Percentiles rank a stretch among this genome's conserved stretches.
phyloP scores from a whole-genome alignment of 352 stramenopile genomes.

The Phytophthora palmivora region DNA sequence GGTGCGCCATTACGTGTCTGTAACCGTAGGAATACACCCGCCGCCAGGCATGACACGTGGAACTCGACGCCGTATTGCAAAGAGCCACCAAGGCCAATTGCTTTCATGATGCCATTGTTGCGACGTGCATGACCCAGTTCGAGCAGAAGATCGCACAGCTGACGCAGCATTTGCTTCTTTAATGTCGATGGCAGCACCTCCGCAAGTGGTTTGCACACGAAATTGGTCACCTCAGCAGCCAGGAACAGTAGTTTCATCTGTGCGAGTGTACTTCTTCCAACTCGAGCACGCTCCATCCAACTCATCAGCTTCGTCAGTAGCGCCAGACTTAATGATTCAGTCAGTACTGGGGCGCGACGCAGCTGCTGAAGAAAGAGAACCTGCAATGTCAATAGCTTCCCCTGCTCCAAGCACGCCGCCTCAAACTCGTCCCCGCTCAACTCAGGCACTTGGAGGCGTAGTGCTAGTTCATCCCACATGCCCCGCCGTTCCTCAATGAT shows the following conservation, averaged over 20 bases:
- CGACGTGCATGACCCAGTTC: conserved; percentile 69
- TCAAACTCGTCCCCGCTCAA: conserved; percentile 87
- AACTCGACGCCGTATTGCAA: conserved; percentile 83
- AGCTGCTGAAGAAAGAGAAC: conserved; percentile 84
- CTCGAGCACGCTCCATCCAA: conserved; percentile 77
- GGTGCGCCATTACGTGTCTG: conserved; percentile 78
- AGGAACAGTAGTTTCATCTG: conserved; percentile 88
- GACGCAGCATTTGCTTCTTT: conserved; percentile 85
- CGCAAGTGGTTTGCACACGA: conserved; percentile 66
- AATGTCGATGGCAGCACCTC: conserved; percentile 61
- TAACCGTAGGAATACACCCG: conserved; percentile 80
- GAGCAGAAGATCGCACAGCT: conserved; percentile 69
- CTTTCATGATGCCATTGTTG: conserved; percentile 88
- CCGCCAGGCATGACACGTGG: conserved; percentile 74
- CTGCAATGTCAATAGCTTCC: conserved; percentile 80
- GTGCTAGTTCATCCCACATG: conserved; percentile 66
- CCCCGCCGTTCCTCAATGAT: conserved; percentile 80
- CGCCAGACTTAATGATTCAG: conserved; percentile 71
- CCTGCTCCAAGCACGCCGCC: conserved; percentile 65
- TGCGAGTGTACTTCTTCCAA: conserved; percentile 54
- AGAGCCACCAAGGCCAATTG: conserved; percentile 78
- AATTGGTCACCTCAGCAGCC: conserved; percentile 78
- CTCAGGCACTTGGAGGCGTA: conserved; percentile 74
- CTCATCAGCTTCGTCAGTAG: conserved; percentile 75
- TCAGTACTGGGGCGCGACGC: conserved; percentile 62